phyloP scores from a whole-genome alignment of 1,284 basidiomycete genomes.

The Neotropicomus parvogracilis region DNA sequence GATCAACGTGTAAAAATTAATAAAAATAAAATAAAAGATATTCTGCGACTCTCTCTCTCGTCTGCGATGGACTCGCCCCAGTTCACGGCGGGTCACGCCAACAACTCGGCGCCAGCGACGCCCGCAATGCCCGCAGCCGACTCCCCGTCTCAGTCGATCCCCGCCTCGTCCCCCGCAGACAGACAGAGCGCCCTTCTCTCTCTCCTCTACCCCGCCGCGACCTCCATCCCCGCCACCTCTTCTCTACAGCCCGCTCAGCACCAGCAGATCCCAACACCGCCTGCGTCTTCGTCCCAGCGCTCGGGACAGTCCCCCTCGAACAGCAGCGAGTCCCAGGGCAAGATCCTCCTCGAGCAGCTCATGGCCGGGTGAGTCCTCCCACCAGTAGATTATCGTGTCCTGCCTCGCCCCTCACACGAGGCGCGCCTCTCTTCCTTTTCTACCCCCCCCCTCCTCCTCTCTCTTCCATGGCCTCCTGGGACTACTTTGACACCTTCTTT shows the following conservation, averaged over 20 bases:
- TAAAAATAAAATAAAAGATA: neutral
- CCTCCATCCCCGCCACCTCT: constrained; percentile 27
- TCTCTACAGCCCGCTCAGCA: constrained; percentile 20
- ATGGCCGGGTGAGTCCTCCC: constrained; percentile 64
- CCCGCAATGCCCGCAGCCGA: constrained; percentile 51
- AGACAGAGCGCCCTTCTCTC: constrained; percentile 71
- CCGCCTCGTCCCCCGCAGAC: constrained; percentile 48
- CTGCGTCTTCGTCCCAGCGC: constrained; percentile 54
- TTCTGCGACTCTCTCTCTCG: neutral
- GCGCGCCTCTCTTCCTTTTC: constrained; percentile 21
- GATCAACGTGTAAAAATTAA: constrained; percentile 26
- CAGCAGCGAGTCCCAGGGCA: constrained; percentile 63
- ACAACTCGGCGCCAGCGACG: constrained; percentile 51
- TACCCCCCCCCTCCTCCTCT: constrained; percentile 8
- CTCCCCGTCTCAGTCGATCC: constrained; percentile 27
- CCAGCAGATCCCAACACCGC: constrained; percentile 66
- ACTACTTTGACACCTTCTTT: constrained; percentile 31
- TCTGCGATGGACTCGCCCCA: neutral
- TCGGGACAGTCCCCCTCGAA: constrained; percentile 49
- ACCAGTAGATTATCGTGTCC: neutral
- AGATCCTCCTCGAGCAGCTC: constrained; percentile 71
- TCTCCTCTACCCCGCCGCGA: constrained; percentile 52
- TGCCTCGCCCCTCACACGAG: constrained; percentile 31
- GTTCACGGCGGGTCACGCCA: neutral
- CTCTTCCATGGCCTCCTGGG: constrained; percentile 31